Conservation (phyloP, 2,329 filamentous ascomycete genomes). For the Aspergillus novoparasiticus region DNA sequence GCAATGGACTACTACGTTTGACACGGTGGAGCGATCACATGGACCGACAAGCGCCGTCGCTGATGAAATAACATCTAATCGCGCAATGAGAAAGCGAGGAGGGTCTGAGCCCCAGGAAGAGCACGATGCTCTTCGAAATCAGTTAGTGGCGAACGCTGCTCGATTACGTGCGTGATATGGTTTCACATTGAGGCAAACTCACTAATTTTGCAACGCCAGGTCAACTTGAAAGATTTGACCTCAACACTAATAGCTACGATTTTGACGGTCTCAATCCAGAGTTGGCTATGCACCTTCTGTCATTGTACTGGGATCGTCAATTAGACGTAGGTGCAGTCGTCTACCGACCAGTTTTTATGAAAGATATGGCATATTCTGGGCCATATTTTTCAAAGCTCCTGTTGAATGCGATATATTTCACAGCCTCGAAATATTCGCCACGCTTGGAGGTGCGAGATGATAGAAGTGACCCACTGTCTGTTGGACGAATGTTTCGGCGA, state of each 20-base stretch:
- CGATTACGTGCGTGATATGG: not conserved
- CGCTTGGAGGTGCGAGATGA: not conserved
- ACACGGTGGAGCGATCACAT: not conserved
- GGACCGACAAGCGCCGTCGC: slow-evolving; percentile 5
- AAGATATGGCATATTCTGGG: slow-evolving; percentile 31
- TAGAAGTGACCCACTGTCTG: not conserved
- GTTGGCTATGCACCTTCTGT: slow-evolving; percentile 1
- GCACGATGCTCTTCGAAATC: not conserved
- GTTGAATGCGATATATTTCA: slow-evolving; percentile 44
- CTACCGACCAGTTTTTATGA: slow-evolving; percentile 18
- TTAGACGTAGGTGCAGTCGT: not conserved
- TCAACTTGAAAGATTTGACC: not conserved
- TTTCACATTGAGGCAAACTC: not conserved
- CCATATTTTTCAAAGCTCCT: slow-evolving; percentile 57
- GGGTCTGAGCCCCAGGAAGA: not conserved
- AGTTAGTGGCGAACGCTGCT: not conserved
- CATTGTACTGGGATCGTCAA: slow-evolving; percentile 8
- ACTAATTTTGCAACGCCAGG: not conserved
- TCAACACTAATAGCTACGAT: slow-evolving; percentile 5
- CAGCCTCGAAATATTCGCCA: not conserved
- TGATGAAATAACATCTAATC: slow-evolving; percentile 1
- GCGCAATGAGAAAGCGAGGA: not conserved
- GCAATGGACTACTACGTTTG: not conserved
- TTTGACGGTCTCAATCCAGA: slow-evolving; percentile 7
- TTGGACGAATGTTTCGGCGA: not conserved